Percentiles rank a stretch among this genome's conserved stretches.
Evolutionary conservation across 139 green algal species (phyloP).

Genomic region (Chlamydomonas urium): DNA sequence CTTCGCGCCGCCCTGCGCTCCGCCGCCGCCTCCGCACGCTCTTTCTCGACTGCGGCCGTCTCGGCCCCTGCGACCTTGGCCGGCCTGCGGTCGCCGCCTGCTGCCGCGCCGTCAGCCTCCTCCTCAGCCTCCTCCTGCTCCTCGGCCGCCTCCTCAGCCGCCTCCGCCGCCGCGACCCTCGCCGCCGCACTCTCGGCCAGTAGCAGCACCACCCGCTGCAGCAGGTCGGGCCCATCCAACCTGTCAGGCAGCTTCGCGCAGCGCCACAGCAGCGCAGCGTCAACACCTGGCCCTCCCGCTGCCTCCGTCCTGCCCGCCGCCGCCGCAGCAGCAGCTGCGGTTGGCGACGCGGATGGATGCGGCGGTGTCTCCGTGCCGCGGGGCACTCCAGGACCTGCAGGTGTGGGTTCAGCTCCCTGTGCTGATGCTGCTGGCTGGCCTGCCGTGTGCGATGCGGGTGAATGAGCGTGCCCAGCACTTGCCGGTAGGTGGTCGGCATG

Average conservation of each 20-base stretch:
- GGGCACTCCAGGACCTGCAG: too few relatives aligned
- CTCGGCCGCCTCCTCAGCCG: background rate
- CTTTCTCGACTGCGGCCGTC: background rate
- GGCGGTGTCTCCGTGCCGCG: too few relatives aligned
- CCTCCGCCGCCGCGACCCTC: background rate
- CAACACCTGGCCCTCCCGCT: too few relatives aligned
- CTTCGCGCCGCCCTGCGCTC: background rate
- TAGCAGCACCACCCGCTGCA: conserved; percentile 24
- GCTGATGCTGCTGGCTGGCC: too few relatives aligned
- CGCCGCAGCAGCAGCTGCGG: too few relatives aligned
- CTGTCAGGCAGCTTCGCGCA: conserved; percentile 4
- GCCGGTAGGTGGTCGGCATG: too few relatives aligned
- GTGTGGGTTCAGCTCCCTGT: too few relatives aligned
- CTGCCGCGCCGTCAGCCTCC: background rate
- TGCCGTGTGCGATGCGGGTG: too few relatives aligned
- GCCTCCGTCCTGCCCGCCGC: too few relatives aligned
- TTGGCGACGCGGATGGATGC: too few relatives aligned
- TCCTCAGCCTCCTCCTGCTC: background rate
- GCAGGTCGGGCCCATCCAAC: background rate
- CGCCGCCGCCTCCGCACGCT: background rate
- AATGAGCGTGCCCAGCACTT: too few relatives aligned
- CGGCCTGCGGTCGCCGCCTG: background rate
- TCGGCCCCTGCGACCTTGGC: background rate
- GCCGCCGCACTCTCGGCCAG: conserved; percentile 10
- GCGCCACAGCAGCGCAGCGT: too few relatives aligned